Conservation (phyloP, 495 filamentous ascomycete genomes). For the Penicillium ochrochloron region DNA sequence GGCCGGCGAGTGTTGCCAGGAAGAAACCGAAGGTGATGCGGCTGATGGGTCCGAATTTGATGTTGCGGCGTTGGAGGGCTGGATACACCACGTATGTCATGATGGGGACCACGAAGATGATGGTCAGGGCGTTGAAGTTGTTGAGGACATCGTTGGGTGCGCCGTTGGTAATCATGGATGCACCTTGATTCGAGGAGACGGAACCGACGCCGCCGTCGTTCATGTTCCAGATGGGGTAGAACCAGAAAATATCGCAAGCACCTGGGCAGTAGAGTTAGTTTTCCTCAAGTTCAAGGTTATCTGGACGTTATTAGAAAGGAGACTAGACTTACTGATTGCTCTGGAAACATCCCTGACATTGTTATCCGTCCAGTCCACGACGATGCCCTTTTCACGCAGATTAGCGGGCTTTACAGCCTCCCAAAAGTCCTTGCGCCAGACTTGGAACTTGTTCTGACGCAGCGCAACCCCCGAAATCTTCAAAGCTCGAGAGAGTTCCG, state of each 20-base stretch:
- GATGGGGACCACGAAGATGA: conserved; percentile 68
- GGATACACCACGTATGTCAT: conserved; percentile 69
- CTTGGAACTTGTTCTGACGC: conserved; percentile 57
- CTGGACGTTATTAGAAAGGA: not conserved
- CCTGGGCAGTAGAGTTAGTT: conserved; percentile 9
- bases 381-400: conserved; percentile 53
- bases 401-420: conserved; percentile 66
- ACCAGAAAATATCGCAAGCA: conserved; percentile 60
- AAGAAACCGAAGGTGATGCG: conserved; percentile 71
- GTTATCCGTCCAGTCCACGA: conserved; percentile 51
- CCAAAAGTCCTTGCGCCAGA: conserved; percentile 64
- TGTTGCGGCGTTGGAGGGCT: conserved; percentile 52
- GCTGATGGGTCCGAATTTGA: conserved; percentile 65
- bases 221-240: conserved; percentile 55
- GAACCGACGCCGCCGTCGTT: conserved; percentile 56
- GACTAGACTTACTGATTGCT: conserved; percentile 36
- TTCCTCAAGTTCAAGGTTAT: not conserved
- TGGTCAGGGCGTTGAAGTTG: conserved; percentile 72
- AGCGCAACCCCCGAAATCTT: conserved; percentile 57
- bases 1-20: conserved; percentile 58
- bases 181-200: conserved; percentile 55
- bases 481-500: conserved; percentile 59
- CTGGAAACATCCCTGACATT: conserved; percentile 53
- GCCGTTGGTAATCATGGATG: conserved; percentile 67
- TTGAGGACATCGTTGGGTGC: conserved; percentile 71